Percentiles rank a stretch among this genome's conserved stretches.
phyloP scores from a whole-genome alignment of 1,284 basidiomycete species.

The Waitea zeae region DNA sequence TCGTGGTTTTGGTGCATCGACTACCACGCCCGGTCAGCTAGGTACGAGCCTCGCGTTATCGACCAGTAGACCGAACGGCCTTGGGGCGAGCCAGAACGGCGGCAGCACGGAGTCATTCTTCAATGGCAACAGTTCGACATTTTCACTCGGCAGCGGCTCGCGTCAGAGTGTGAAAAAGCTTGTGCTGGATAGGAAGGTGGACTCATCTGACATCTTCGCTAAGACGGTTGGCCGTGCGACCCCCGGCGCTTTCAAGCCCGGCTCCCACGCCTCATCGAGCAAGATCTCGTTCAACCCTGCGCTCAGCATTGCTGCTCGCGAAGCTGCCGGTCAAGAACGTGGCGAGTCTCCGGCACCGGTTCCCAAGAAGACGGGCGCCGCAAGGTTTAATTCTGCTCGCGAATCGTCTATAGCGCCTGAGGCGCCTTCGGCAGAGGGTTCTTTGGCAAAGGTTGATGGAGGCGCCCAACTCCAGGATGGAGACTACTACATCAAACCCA shows the following conservation, averaged over 20 bases:
- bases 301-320: conserved; percentile 47
- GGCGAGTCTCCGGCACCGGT: conserved; percentile 1
- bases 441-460: conserved; percentile 5
- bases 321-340: conserved; percentile 13
- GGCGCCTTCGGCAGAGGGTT: conserved; percentile 6
- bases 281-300: conserved; percentile 60
- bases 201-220: too few relatives aligned
- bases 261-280: conserved; percentile 20
- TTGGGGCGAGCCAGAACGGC: too few relatives aligned
- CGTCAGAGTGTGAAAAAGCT: conserved; percentile 90
- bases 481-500: conserved; percentile 80
- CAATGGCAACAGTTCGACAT: too few relatives aligned
- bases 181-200: conserved; percentile 70
- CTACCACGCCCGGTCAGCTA: conserved; percentile 17
- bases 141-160: conserved; percentile 41
- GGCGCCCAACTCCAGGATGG: conserved; percentile 54
- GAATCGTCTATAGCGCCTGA: conserved; percentile 7
- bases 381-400: too few relatives aligned
- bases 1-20: conserved; percentile 45
- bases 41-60: conserved; percentile 25
- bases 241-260: too few relatives aligned
- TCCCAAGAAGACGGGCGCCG: conserved; percentile 1
- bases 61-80: conserved; percentile 30
- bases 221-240: conserved; percentile 47
- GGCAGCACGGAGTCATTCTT: too few relatives aligned